Evolutionary conservation across 306 rosid species (phyloP).

Genomic region (Macrotyloma uniflorum): DNA sequence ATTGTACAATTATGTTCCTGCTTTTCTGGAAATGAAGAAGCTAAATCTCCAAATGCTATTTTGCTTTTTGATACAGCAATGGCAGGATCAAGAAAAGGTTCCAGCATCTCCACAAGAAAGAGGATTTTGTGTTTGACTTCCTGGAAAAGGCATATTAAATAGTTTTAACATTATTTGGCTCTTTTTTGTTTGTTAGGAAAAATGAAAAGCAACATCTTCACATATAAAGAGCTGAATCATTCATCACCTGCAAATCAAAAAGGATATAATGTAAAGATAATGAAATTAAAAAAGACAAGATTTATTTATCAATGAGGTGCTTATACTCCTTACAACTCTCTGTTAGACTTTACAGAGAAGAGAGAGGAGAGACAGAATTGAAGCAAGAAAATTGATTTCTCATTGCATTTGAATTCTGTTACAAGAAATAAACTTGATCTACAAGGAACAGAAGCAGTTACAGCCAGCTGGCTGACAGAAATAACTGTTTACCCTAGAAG

Average conservation of each 20-base stretch:
- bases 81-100: constrained; percentile 92
- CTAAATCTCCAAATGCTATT: constrained; percentile 80
- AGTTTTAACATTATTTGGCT: constrained; percentile 15
- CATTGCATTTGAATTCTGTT: no score
- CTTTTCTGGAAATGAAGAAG: constrained; percentile 69
- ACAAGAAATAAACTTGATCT: no score
- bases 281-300: background rate
- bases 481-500: no score
- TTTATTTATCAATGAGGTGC: background rate
- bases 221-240: constrained; percentile 21
- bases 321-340: background rate
- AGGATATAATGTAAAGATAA: constrained; percentile 11
- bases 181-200: background rate
- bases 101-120: constrained; percentile 94
- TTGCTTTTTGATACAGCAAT: constrained; percentile 68
- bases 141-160: constrained; percentile 48
- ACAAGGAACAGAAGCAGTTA: no score
- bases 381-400: no score
- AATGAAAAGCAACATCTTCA: constrained; percentile 24
- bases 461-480: no score
- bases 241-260: constrained; percentile 15
- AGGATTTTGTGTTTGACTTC: constrained; percentile 85
- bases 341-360: no score
- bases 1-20: constrained; percentile 68
- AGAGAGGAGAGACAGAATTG: no score